Percentiles rank a stretch among this genome's conserved stretches.
Evolutionary conservation across 768 basidiomycete species (phyloP).

Genomic region (Leccinum imitatum): DNA sequence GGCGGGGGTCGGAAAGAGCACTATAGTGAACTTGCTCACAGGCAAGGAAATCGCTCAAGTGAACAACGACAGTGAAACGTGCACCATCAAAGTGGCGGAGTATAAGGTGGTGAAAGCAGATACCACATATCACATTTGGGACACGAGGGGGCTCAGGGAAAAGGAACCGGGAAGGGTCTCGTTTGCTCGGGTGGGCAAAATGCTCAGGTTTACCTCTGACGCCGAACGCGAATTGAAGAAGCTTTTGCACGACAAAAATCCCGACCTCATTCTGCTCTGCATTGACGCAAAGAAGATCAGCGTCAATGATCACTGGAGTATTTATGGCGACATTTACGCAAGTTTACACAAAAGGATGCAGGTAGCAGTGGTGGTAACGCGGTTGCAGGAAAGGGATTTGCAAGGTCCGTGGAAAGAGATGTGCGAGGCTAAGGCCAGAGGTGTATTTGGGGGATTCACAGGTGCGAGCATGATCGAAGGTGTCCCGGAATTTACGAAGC

Average conservation of each 20-base stretch:
- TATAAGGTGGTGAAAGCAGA: constrained; percentile 14
- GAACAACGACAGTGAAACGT: constrained; percentile 20
- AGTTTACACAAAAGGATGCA: constrained; percentile 17
- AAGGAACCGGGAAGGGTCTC: not conserved
- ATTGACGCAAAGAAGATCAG: constrained; percentile 22
- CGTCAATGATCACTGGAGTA: constrained; percentile 17
- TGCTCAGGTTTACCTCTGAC: not conserved
- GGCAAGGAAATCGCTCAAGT: constrained; percentile 17
- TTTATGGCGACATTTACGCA: constrained; percentile 18
- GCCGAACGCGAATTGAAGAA: constrained; percentile 22
- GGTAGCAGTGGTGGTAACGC: constrained; percentile 22
- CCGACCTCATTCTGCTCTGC: constrained; percentile 23
- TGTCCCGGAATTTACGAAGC: constrained; percentile 17
- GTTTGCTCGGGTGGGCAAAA: constrained; percentile 4
- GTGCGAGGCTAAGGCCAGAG: constrained; percentile 11
- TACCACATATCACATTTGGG: constrained; percentile 20
- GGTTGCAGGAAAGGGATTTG: constrained; percentile 10
- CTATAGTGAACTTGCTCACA: constrained; percentile 25
- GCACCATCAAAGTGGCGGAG: constrained; percentile 7
- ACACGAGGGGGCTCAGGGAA: constrained; percentile 26
- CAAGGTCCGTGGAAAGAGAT: constrained; percentile 16
- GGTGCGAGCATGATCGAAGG: constrained; percentile 18
- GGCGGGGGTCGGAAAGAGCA: constrained; percentile 30
- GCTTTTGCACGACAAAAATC: constrained; percentile 12
- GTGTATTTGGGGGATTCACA: constrained; percentile 15